phyloP scores from a whole-genome alignment of 1,139 yeast genomes.

The Hanseniaspora uvarum region DNA sequence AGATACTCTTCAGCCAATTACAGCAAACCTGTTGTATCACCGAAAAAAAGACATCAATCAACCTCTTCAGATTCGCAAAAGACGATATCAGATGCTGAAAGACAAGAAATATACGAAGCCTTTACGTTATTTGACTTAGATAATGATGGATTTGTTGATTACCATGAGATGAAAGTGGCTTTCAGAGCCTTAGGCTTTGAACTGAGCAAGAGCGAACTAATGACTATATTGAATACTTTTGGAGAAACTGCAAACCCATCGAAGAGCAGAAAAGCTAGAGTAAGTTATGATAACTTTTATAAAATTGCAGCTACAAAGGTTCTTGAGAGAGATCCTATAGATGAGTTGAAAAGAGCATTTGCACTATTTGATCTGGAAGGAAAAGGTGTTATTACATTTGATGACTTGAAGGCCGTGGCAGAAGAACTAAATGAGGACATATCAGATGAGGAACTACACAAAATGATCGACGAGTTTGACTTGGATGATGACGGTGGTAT shows the following conservation, averaged over 20 bases:
- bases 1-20: constrained; percentile 2
- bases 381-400: constrained; percentile 73
- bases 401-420: constrained; percentile 80
- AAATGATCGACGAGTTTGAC: constrained; percentile 97
- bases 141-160: constrained; percentile 79
- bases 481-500: constrained; percentile 94
- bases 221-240: constrained; percentile 69
- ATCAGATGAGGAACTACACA: constrained; percentile 83
- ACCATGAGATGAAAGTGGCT: constrained; percentile 86
- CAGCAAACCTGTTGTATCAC: constrained; percentile 8
- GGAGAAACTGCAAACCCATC: constrained; percentile 37
- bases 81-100: constrained; percentile 58
- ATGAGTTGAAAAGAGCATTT: constrained; percentile 86
- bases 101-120: constrained; percentile 88
- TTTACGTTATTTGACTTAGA: constrained; percentile 87
- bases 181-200: constrained; percentile 92
- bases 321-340: constrained; percentile 78
- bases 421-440: constrained; percentile 86
- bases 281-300: constrained; percentile 70
- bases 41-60: constrained; percentile 9
- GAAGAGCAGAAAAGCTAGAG: constrained; percentile 46
- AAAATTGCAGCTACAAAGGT: constrained; percentile 60
- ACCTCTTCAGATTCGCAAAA: constrained; percentile 16
- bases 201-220: constrained; percentile 64
- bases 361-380: constrained; percentile 78